Evolutionary conservation across 225 moss, liverwort and hornwort species (phyloP).

Genomic region (Marchantia paleacea): DNA sequence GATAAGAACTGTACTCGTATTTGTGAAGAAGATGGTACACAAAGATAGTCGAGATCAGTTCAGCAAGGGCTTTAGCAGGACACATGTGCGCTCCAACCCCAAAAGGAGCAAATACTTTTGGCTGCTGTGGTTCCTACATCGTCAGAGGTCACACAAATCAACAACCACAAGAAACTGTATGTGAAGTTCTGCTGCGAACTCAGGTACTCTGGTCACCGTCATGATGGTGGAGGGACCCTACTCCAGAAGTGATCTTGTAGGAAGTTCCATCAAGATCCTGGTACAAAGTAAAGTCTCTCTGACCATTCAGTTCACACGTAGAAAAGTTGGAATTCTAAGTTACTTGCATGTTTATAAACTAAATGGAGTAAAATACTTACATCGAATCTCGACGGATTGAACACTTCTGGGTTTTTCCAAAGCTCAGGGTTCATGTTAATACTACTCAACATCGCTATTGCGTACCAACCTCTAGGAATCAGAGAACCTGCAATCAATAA

Average conservation of each 20-base stretch:
- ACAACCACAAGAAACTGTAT: neutral
- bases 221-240: neutral
- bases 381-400: constrained; percentile 16
- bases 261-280: neutral
- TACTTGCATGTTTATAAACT: too few relatives aligned
- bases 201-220: neutral
- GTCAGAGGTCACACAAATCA: neutral
- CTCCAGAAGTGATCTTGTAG: neutral
- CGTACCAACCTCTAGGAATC: constrained; percentile 12
- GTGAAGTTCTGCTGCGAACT: neutral
- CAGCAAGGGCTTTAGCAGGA: constrained; percentile 9
- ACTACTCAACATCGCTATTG: constrained; percentile 6
- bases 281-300: neutral
- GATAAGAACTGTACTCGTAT: neutral
- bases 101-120: constrained; percentile 2
- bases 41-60: constrained; percentile 8
- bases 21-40: constrained; percentile 17
- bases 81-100: constrained; percentile 22
- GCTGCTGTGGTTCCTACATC: neutral
- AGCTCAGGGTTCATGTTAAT: neutral
- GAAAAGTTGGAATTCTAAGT: too few relatives aligned
- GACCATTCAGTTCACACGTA: too few relatives aligned
- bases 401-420: constrained; percentile 3
- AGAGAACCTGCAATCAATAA: neutral
- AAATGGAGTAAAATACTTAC: neutral